Conservation (phyloP, 108 stramenopile species). For the Pelagomonas calceolata region DNA sequence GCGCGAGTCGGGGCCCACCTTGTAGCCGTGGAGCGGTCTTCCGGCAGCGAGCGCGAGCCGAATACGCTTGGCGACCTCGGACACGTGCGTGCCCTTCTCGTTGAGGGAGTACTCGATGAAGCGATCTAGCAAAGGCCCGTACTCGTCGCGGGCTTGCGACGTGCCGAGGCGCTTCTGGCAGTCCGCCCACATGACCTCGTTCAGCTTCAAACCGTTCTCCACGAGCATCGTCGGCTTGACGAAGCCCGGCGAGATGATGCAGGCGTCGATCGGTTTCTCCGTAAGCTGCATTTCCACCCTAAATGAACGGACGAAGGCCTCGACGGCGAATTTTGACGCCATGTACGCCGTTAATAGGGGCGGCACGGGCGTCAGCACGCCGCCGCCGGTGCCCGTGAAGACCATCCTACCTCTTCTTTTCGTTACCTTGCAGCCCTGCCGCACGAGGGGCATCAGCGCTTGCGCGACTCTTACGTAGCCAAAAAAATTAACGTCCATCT, state of each 20-base stretch:
- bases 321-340: slow-evolving; percentile 29
- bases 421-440: neutral
- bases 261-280: slow-evolving; percentile 13
- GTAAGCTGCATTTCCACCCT: slow-evolving; percentile 31
- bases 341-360: slow-evolving; percentile 36
- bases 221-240: slow-evolving; percentile 41
- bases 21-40: slow-evolving; percentile 23
- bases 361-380: slow-evolving; percentile 28
- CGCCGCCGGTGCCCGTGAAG: slow-evolving; percentile 36
- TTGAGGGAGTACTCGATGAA: slow-evolving; percentile 22
- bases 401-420: slow-evolving; percentile 17
- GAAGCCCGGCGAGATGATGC: slow-evolving; percentile 17
- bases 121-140: slow-evolving; percentile 24
- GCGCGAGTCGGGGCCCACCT: slow-evolving; percentile 32
- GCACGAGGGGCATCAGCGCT: neutral
- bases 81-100: slow-evolving; percentile 36
- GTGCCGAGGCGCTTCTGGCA: slow-evolving; percentile 15
- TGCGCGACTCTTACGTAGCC: neutral
- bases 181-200: slow-evolving; percentile 25
- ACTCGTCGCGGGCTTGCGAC: slow-evolving; percentile 26
- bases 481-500: slow-evolving; percentile 3
- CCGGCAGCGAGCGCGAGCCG: slow-evolving; percentile 22
- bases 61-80: slow-evolving; percentile 21
- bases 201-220: slow-evolving; percentile 27
- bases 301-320: slow-evolving; percentile 23